Conservation (phyloP, 2,329 filamentous ascomycete species). For the Hymenoscyphus salicellus region DNA sequence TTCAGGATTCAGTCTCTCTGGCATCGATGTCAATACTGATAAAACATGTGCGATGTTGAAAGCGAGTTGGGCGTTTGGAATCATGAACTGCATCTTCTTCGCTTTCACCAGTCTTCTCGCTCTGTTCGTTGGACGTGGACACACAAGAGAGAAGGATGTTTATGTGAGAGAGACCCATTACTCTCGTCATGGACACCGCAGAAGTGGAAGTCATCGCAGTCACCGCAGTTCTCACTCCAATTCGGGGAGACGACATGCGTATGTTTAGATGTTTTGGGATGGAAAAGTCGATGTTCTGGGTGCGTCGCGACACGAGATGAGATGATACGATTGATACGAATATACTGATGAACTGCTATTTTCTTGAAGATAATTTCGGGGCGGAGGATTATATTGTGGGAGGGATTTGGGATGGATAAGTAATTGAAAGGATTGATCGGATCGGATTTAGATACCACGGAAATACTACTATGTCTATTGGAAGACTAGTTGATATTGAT, state of each 20-base stretch:
- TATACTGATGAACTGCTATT: constrained; percentile 1
- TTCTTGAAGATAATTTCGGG: constrained; percentile 1
- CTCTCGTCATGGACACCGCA: constrained; percentile 30
- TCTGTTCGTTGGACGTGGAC: constrained; percentile 35
- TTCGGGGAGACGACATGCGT: constrained; percentile 28
- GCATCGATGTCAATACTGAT: constrained; percentile 55
- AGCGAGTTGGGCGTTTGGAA: constrained; percentile 81
- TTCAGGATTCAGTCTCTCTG: constrained; percentile 51
- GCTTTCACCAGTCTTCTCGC: constrained; percentile 73
- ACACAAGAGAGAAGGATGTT: constrained; percentile 20
- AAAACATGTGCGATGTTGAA: constrained; percentile 92
- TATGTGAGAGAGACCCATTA: constrained; percentile 34
- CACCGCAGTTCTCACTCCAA: constrained; percentile 30
- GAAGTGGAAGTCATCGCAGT: constrained; percentile 34
- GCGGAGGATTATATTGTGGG: background rate
- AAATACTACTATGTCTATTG: background rate
- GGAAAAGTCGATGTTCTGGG: background rate
- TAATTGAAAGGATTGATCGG: background rate
- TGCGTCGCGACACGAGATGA: background rate
- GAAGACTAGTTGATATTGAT: background rate
- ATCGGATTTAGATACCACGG: background rate
- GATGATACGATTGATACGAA: too few species aligned
- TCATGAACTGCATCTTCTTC: constrained; percentile 84
- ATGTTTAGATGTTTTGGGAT: constrained; percentile 30
- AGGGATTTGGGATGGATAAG: background rate